These are phyloP conservation scores for Galerina sulciceps DNA, from an alignment of 768 basidiomycete genomes.

Conservation along the genomic window DNA sequence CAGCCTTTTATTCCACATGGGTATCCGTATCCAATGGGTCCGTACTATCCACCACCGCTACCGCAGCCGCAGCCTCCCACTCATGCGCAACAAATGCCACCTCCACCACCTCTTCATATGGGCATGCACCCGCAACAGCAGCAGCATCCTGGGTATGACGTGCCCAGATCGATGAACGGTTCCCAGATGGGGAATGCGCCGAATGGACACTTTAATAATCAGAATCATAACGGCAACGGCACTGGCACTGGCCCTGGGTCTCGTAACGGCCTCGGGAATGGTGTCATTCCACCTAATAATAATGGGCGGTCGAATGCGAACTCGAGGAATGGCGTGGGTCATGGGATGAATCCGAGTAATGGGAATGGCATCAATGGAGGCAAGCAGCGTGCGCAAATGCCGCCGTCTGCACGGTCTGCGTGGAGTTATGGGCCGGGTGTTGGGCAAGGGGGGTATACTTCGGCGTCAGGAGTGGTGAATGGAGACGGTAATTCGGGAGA, in stretches of 20 bases:
- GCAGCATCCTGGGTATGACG: conserved; percentile 22
- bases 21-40: conserved; percentile 33
- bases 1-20: conserved; percentile 37
- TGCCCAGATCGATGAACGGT: conserved; percentile 36
- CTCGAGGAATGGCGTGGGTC: conserved; percentile 30
- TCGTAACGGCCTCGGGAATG: conserved; percentile 34
- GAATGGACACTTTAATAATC: conserved; percentile 19
- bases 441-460: conserved; percentile 47
- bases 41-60: conserved; percentile 32
- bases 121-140: conserved; percentile 14
- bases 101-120: conserved; percentile 15
- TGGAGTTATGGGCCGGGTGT: conserved; percentile 77
- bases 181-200: conserved; percentile 21
- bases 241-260: conserved; percentile 18
- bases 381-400: conserved; percentile 23
- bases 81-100: conserved; percentile 14
- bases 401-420: conserved; percentile 49
- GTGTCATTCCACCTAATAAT: conserved; percentile 31
- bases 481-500: conserved; percentile 37
- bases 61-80: conserved; percentile 25
- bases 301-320: conserved; percentile 33
- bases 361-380: conserved; percentile 29
- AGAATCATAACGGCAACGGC: conserved; percentile 13
- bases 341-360: conserved; percentile 8
- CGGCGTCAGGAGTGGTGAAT: conserved; percentile 26